Base-by-base conservation (phyloP, 306 rosid genomes). In the Quercus agrifolia region DNA sequence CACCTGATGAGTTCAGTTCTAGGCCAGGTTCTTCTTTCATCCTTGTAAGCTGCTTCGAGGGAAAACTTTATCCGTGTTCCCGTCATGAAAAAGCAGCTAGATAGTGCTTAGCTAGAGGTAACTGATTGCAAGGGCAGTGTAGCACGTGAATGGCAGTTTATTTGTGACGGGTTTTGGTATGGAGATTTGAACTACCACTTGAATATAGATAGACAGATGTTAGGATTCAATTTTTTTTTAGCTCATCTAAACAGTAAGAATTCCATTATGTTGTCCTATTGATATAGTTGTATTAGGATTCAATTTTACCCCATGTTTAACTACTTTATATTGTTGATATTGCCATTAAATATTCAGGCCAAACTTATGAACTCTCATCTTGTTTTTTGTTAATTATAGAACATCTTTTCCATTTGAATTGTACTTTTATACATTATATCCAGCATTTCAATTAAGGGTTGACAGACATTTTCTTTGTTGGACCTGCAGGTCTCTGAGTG, bases 401-500 rank as follows among this genome's bases (percentile, higher is more conserved):
- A 66, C 84, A 66, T 71, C 30, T 12, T 81, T 56, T 55, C 51
- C 66, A n/a, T 54, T 8, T 27, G 18, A 25, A 20, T 46, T 13
- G 17, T 61, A 49, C 20, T 14, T 61, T 79, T 35, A 38, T 52
- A 63, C 69, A 5, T 38, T 59, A 52, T 5, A 54, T 59, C 38
- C 80, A 13, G 23, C 62, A 30, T 71, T 44, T 70, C 23, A 2
- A 14, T 73, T 0, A 41, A 21, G 25, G 63, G 56, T 17, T 62
- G 56, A 73, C 30, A 25, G 20, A 4, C 61, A 75, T 38, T 57
- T 70, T 57, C 66, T 13, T 76, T 79, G 51, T 82, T 73, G 54
- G 17, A 76, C 69, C 59, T 52, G 83, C 86, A 96, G 99, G 54
- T 93, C 73, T 81, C 97, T 1, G 96, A 93, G 83, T 96, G 99